phyloP scores from a whole-genome alignment of 805 yeast genomes.

The Ogataea zsoltii region DNA sequence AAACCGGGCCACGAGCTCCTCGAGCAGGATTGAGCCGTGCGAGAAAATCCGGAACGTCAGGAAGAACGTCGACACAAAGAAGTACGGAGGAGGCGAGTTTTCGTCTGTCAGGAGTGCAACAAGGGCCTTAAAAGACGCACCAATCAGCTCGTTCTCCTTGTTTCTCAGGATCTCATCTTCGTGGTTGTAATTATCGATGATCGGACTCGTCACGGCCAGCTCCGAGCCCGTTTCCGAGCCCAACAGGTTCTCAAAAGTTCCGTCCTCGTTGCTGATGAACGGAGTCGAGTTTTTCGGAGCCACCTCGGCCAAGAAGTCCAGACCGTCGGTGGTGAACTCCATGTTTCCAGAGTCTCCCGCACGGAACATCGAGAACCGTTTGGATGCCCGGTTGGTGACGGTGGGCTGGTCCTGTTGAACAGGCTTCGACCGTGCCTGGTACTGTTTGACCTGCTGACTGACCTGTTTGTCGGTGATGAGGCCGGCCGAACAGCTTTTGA shows the following conservation, averaged over 20 bases:
- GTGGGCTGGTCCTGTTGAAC: slow-evolving; percentile 8
- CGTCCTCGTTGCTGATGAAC: slow-evolving; percentile 28
- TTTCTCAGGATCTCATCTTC: slow-evolving; percentile 53
- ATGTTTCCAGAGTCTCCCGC: slow-evolving; percentile 52
- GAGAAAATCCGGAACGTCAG: slow-evolving; percentile 75
- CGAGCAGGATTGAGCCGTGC: slow-evolving; percentile 63
- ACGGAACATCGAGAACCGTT: slow-evolving; percentile 51
- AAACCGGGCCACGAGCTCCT: slow-evolving; percentile 65
- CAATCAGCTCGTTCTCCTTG: slow-evolving; percentile 53
- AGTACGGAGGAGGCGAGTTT: slow-evolving; percentile 59
- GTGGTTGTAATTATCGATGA: slow-evolving; percentile 14
- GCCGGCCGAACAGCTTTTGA: slow-evolving; percentile 61
- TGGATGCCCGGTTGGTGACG: slow-evolving; percentile 27
- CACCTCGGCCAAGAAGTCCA: slow-evolving; percentile 39
- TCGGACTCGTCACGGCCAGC: neutral
- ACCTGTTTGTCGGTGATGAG: slow-evolving; percentile 45
- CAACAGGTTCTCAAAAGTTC: slow-evolving; percentile 22
- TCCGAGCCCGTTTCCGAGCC: too few relatives aligned
- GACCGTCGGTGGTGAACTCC: slow-evolving; percentile 49
- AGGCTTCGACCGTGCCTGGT: slow-evolving; percentile 17
- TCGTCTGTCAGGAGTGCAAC: slow-evolving; percentile 70
- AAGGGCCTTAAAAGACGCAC: slow-evolving; percentile 71
- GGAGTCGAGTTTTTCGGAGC: slow-evolving; percentile 29
- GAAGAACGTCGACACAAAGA: slow-evolving; percentile 72
- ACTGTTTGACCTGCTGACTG: slow-evolving; percentile 28